Evolutionary conservation across 2,329 filamentous ascomycete genomes (phyloP).

Genomic region (Monosporascus cannonballus): DNA sequence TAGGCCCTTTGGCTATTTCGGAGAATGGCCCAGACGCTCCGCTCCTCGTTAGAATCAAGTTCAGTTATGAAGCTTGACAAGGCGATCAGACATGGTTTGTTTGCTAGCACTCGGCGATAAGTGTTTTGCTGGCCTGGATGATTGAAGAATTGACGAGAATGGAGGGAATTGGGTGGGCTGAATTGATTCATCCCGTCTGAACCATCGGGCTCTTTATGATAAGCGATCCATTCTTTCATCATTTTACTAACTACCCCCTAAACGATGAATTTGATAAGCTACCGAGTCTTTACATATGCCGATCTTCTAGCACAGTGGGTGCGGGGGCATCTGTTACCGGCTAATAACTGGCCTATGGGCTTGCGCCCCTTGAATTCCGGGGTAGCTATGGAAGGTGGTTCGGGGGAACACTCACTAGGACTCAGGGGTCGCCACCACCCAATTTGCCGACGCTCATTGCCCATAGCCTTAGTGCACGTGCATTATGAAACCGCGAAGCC

Average conservation of each 20-base stretch:
- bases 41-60: conserved; percentile 17
- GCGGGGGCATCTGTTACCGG: not conserved
- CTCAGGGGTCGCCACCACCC: not conserved
- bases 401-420: not conserved
- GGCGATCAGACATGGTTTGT: not conserved
- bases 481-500: too few species aligned
- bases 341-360: not conserved
- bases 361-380: not conserved
- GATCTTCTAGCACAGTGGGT: not conserved
- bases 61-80: not conserved
- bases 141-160: too few species aligned
- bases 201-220: too few species aligned
- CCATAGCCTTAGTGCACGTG: too few species aligned
- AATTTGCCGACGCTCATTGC: too few species aligned
- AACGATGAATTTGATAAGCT: too few species aligned
- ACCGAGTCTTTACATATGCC: not conserved
- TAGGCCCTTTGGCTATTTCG: conserved; percentile 26
- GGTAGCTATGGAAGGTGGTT: not conserved
- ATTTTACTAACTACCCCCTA: too few species aligned
- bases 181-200: too few species aligned
- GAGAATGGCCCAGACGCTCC: conserved; percentile 26
- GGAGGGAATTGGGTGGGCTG: too few species aligned
- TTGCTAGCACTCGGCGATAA: too few species aligned
- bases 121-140: too few species aligned
- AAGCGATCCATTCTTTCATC: too few species aligned